Base-by-base conservation (phyloP, 805 yeast genomes). In the Wickerhamiella domercqiae region DNA sequence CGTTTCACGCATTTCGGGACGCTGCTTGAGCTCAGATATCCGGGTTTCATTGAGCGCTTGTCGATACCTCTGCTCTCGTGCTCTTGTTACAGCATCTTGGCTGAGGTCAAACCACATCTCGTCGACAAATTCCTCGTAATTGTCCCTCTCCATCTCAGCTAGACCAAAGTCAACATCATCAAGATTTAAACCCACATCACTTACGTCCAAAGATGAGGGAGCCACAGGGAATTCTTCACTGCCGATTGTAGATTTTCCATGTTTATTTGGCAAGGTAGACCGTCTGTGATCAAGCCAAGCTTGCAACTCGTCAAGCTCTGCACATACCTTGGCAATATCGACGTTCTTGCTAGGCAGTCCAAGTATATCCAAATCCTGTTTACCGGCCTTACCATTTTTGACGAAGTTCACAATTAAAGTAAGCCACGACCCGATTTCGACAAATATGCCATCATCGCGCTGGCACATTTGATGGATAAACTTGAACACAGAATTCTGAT, bases 391-490 rank as follows among this genome's bases (percentile, higher is more conserved):
- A 39, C 86, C 81, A 37, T 64, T 62, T 39, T 80, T 68, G 36
- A 86, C 59, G 43, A 81, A 71, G 9, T 62, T 60, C 20, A 84
- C 60, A 37, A 83, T 72, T 15, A 64, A 61, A 41, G 78, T 73
- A 32, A 82, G 63, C 96, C 96, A 87, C 4, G 56, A 56, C 32
- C 82, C 66, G 37, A 90, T 59, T 3, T 74, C 73, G 36, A 75
- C 72, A 58, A 87, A 87, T 4, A 87, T 59, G 3, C 74, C 70
- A 22, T 70, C 70, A 51, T 87, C 97, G 45, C 79, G 73, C n/a
- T 66, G 43, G 55, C 86, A 84, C n/a, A 84, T 70, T 37, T 78
- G 75, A 51, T 82, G 87, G 40, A 87, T 65, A 51, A 87, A 90
- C 37, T 62, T 62, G 63, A 81, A 81, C 34, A 81, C 66, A 9